Base-by-base conservation (phyloP, 148 eudicot species). In the Nepenthes mirabilis region DNA sequence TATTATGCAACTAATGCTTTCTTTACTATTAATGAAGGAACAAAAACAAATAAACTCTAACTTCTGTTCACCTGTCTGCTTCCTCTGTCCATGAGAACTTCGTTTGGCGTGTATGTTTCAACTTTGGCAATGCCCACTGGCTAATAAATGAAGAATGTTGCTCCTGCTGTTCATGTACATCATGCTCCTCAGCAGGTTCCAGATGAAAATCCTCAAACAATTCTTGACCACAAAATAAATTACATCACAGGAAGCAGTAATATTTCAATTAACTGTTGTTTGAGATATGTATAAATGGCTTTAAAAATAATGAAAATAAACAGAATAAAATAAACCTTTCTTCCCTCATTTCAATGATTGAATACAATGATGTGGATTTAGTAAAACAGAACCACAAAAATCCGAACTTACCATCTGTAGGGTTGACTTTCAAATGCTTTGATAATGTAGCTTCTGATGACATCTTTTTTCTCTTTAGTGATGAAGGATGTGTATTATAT, bases 51-150 rank as follows among this genome's bases (percentile, higher is more conserved):
- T 8, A 40, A 40, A 40, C 45, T 8, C 4, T 40, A 37, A 14
- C 1, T 12, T 40, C 5, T 62, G 62, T 62, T 75, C 78, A 93
- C 98, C 95, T 88, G 65, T 93, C 98, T 60, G 90, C 76, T 49
- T 71, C 73, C 70, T 85, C 98, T 55, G 87, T 82, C 98, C 98
- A 93, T 14, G 64, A 64, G 65, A 82, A 86, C 82, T 72, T 82
- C 64, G 63, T 69, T 63, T 71, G 71, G 14, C 83, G 85, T 64
- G 68, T 62, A 68, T 75, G 65, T 43, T 74, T 80, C 70, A 85
- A 65, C 65, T 70, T 75, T 64, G 96, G 75, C 66, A 73, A 60
- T 32, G 82, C 78, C 77, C 79, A 59, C 49, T 78, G 74, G 61
- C 74, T 79, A 66, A 68, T 66, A 55, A 72, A 69, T 58, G 84